phyloP scores from a whole-genome alignment of 2,329 filamentous ascomycete genomes.

The Ilyonectria mors-panacis region DNA sequence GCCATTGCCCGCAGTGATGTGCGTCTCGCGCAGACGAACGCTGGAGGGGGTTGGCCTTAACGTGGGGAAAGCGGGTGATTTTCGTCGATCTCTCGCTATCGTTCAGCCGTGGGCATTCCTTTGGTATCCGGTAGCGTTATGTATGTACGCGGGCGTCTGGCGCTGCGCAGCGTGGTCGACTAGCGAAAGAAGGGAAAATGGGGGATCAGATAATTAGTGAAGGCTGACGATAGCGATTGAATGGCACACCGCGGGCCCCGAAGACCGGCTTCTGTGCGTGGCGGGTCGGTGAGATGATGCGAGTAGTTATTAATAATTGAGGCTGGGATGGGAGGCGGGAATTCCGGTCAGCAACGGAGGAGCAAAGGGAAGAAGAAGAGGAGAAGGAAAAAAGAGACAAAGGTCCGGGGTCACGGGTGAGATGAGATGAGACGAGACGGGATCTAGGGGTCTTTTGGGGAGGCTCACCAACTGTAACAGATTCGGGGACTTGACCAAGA shows the following conservation, averaged over 20 bases:
- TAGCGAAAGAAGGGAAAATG: slow-evolving; percentile 34
- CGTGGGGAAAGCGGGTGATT: slow-evolving; percentile 25
- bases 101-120: slow-evolving; percentile 41
- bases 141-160: slow-evolving; percentile 18
- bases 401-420: slow-evolving; percentile 10
- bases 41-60: slow-evolving; percentile 13
- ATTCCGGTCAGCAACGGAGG: slow-evolving; percentile 14
- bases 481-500: slow-evolving; percentile 13
- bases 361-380: neutral
- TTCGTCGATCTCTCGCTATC: slow-evolving; percentile 38
- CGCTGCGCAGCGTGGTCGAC: slow-evolving; percentile 9
- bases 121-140: slow-evolving; percentile 19
- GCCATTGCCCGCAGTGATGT: slow-evolving; percentile 59
- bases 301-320: slow-evolving; percentile 27
- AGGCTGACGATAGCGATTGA: slow-evolving; percentile 9
- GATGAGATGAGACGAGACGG: slow-evolving; percentile 31
- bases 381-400: neutral
- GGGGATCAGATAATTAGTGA: slow-evolving; percentile 24
- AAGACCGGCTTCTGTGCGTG: slow-evolving; percentile 35
- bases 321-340: slow-evolving; percentile 6
- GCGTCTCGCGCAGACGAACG: slow-evolving; percentile 7
- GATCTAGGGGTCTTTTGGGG: slow-evolving; percentile 26
- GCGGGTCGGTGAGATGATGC: slow-evolving; percentile 24
- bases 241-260: slow-evolving; percentile 15
- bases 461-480: slow-evolving; percentile 10